Conservation (phyloP, 1,284 basidiomycete species). For the Cutaneotrichosporon spelunceum region DNA sequence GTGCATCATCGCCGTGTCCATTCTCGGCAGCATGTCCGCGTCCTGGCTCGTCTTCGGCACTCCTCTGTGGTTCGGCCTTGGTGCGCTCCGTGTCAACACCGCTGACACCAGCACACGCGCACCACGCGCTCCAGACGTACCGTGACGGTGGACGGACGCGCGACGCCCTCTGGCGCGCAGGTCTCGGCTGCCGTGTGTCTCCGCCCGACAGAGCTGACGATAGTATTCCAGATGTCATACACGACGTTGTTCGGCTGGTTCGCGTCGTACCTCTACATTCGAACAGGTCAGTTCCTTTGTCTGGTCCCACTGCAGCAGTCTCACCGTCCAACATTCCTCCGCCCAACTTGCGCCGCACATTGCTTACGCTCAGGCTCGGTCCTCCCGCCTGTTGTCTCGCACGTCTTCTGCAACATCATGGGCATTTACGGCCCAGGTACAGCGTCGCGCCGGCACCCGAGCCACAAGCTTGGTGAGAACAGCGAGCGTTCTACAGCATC, state of each 20-base stretch:
- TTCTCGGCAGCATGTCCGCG: constrained; percentile 62
- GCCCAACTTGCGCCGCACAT: neutral
- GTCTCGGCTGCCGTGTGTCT: constrained; percentile 61
- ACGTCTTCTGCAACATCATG: constrained; percentile 92
- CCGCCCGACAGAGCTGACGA: neutral
- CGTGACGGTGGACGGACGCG: constrained; percentile 64
- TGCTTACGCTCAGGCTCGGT: constrained; percentile 40
- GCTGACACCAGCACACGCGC: constrained; percentile 70
- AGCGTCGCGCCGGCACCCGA: constrained; percentile 40
- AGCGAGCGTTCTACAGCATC: neutral
- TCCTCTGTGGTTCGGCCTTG: constrained; percentile 83
- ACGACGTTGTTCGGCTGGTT: constrained; percentile 91
- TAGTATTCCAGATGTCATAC: constrained; percentile 82
- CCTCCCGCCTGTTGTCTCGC: constrained; percentile 63
- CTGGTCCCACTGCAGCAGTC: too few relatives aligned
- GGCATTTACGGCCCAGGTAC: constrained; percentile 56
- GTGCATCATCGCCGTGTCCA: constrained; percentile 71
- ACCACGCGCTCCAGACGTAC: constrained; percentile 85
- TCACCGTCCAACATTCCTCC: too few relatives aligned
- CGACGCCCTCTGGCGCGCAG: constrained; percentile 62
- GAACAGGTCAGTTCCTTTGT: constrained; percentile 59
- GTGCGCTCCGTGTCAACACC: constrained; percentile 53
- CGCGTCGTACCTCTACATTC: constrained; percentile 77
- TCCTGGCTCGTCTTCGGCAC: constrained; percentile 68
- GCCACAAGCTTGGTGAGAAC: constrained; percentile 30